A percentile compares a stretch with the other conserved stretches of the same genome.
Conservation (phyloP, 2,329 filamentous ascomycete genomes). For the Fusarium drepaniforme region DNA sequence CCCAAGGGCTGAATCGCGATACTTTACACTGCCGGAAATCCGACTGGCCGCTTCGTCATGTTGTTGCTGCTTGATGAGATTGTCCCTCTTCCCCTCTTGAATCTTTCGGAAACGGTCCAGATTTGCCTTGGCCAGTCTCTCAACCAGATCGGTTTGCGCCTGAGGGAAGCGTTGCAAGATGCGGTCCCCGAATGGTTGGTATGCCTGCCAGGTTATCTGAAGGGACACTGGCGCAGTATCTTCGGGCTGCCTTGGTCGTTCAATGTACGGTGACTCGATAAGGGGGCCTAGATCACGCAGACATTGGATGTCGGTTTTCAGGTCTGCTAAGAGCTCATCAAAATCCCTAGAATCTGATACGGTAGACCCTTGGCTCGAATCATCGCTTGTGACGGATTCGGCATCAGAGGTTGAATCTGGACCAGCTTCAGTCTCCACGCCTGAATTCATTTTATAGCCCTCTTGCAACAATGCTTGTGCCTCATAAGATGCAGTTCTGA, state of each 20-base stretch:
- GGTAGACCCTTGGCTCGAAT: not conserved
- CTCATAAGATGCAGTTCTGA: not conserved
- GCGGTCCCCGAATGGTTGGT: not conserved
- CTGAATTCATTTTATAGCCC: accelerated
- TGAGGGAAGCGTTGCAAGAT: not conserved
- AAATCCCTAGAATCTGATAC: not conserved
- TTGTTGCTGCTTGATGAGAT: not conserved
- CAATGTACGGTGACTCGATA: not conserved
- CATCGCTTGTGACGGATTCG: not conserved
- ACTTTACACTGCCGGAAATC: not conserved
- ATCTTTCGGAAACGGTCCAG: not conserved
- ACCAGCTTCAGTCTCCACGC: not conserved
- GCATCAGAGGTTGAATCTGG: not conserved
- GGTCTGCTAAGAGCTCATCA: not conserved
- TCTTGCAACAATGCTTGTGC: not conserved
- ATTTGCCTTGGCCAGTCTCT: not conserved
- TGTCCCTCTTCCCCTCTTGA: not conserved
- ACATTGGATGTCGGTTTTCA: not conserved
- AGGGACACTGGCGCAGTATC: not conserved
- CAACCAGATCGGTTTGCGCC: not conserved
- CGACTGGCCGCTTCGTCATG: not conserved
- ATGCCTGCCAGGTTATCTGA: not conserved
- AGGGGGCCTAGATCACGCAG: not conserved
- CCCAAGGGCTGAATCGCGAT: not conserved
- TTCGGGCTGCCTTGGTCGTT: not conserved